Evolutionary conservation across 352 stramenopile genomes (phyloP).

Genomic region (Pythium dissotocum): DNA sequence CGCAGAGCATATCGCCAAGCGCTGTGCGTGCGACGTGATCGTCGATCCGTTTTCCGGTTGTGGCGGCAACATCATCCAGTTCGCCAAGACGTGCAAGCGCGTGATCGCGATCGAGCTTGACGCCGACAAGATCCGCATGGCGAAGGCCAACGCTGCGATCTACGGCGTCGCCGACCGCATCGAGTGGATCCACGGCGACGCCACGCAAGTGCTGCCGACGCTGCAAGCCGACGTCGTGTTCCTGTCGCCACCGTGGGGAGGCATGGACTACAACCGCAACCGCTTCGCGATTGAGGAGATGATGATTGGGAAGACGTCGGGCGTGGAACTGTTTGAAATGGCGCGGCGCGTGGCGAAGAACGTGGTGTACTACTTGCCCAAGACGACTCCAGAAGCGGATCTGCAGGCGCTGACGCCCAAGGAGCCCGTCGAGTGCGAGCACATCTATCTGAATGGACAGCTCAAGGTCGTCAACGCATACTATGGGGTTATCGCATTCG

Average conservation of each 20-base stretch:
- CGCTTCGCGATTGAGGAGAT: constrained; percentile 67
- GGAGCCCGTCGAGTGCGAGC: constrained; percentile 72
- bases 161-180: constrained; percentile 91
- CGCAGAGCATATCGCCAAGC: constrained; percentile 82
- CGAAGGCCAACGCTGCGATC: constrained; percentile 88
- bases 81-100: constrained; percentile 84
- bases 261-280: constrained; percentile 69
- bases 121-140: constrained; percentile 86
- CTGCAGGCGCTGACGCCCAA: constrained; percentile 50
- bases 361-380: constrained; percentile 84
- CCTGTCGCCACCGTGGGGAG: constrained; percentile 91
- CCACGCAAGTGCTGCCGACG: constrained; percentile 70
- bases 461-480: constrained; percentile 84
- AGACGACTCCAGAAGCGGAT: constrained; percentile 54
- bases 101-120: constrained; percentile 95
- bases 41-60: constrained; percentile 93
- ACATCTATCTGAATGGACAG: constrained; percentile 78
- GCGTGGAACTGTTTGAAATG: constrained; percentile 62
- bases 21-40: constrained; percentile 79
- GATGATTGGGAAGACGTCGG: constrained; percentile 57
- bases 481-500: constrained; percentile 59
- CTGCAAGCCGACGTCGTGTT: constrained; percentile 89
- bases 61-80: constrained; percentile 93
- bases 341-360: constrained; percentile 64
- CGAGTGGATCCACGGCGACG: constrained; percentile 91